Conservation (phyloP, 1,139 yeast species). For the Saccharomycopsis hybrid region DNA sequence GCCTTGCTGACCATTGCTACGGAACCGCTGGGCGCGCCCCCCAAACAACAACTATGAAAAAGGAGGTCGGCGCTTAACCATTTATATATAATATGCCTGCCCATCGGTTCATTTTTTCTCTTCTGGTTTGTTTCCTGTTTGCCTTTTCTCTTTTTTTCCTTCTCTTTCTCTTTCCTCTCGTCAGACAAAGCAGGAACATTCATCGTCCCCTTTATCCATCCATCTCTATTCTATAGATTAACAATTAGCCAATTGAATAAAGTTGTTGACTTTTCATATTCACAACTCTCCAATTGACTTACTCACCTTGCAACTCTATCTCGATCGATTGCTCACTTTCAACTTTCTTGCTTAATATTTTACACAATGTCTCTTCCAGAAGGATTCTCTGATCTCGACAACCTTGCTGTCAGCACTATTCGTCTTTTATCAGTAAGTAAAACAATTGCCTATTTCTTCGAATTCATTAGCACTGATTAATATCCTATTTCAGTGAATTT, state of each 20-base stretch:
- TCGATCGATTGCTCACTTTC: not conserved
- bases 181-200: not conserved
- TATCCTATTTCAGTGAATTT: not conserved
- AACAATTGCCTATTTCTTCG: constrained; percentile 20
- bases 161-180: constrained; percentile 4
- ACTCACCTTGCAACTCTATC: constrained; percentile 30
- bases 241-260: no score
- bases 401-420: constrained; percentile 77
- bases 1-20: no score
- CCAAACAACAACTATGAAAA: no score
- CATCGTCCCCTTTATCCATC: not conserved
- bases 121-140: no score
- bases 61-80: no score
- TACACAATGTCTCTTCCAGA: constrained; percentile 3
- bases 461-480: constrained; percentile 21
- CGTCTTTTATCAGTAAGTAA: constrained; percentile 62
- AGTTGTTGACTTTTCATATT: no score
- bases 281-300: no score
- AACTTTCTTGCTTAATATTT: not conserved
- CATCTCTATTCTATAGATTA: not conserved
- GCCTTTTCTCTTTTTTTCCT: constrained; percentile 3
- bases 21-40: no score
- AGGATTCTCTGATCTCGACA: constrained; percentile 49
- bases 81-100: no score
- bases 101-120: no score